Evolutionary conservation across 768 basidiomycete species (phyloP), one percentile per base, ranked within the genome.

Genomic region (Podaxis carcinomalis): DNA sequence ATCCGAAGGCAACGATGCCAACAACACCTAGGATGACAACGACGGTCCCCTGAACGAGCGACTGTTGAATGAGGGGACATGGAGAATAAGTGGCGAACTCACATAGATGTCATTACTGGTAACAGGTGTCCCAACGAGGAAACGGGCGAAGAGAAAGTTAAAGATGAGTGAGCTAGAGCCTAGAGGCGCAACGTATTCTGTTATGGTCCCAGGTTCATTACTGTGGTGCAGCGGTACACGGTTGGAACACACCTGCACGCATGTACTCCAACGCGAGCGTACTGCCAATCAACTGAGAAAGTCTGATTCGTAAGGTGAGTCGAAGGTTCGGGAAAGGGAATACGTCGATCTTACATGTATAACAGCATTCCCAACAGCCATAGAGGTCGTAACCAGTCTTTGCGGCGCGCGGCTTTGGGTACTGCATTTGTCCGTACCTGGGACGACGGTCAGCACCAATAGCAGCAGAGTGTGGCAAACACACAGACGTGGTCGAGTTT

Each of bases 181-280:
- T 3, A 98, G 82, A 1, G 95, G 95, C 1, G 96, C 96, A 59
- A 98, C 95, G 72, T 97, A 98, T 84, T 96, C 92, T 86, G 74
- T 14, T 59, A n/a, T 25, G 28, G 55, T 68, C 57, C 51, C 7
- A 23, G 39, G 10, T 37, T 23, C 28, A 2, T 62, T 59, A 56
- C 39, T 7, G 25, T 2, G 51, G 4, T 56, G 7, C 16, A 46
- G 36, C 11, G 19, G n/a, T 27, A 40, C n/a, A 37, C 52, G 19
- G 32, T 10, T 28, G 40, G 65, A 46, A 69, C 80, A 46, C 50
- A 84, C 90, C 89, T 64, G 92, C 93, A 63, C 93, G 87, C 82
- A 95, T 89, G 70, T 92, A 94, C 71, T 90, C 87, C 36, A 95
- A 79, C 0, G 93, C 93, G 19, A 94, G 80, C 0, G 92, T 94